phyloP scores from a whole-genome alignment of 805 yeast species.

The Scheffersomyces spartinae region DNA sequence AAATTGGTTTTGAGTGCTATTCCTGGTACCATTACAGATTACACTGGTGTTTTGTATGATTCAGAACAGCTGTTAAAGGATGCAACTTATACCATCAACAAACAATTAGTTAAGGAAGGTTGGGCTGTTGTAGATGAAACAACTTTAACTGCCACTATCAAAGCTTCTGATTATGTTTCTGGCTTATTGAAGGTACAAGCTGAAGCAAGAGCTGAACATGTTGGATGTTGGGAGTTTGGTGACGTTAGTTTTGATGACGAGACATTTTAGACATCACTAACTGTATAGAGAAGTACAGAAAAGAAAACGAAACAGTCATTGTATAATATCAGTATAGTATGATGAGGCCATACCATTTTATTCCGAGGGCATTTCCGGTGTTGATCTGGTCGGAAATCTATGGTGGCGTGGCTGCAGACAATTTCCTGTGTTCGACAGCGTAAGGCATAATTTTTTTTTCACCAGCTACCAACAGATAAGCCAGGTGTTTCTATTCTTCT shows the following conservation, averaged over 20 bases:
- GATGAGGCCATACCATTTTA: no score
- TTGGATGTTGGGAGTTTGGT: slow-evolving; percentile 70
- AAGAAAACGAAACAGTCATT: no score
- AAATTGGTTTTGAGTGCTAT: slow-evolving; percentile 44
- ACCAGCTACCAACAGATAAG: no score
- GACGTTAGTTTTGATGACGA: slow-evolving; percentile 53
- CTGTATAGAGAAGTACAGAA: no score
- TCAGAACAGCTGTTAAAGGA: slow-evolving; percentile 41
- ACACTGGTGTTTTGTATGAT: slow-evolving; percentile 43
- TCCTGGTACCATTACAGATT: slow-evolving; percentile 25
- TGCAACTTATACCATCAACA: slow-evolving; percentile 48
- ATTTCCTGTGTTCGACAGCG: no score
- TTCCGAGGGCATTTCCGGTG: no score
- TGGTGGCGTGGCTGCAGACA: no score
- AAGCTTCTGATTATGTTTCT: slow-evolving; percentile 20
- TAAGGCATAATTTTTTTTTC: no score
- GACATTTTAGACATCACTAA: no score
- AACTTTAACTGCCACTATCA: slow-evolving; percentile 11
- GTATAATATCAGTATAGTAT: no score
- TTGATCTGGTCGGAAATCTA: no score
- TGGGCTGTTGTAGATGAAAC: slow-evolving; percentile 43
- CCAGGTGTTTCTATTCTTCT: no score
- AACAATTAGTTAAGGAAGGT: slow-evolving; percentile 46
- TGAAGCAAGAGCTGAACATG: slow-evolving; percentile 36
- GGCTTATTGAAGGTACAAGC: slow-evolving; percentile 32